phyloP scores from a whole-genome alignment of 352 stramenopile genomes.

The Globisporangium solare region DNA sequence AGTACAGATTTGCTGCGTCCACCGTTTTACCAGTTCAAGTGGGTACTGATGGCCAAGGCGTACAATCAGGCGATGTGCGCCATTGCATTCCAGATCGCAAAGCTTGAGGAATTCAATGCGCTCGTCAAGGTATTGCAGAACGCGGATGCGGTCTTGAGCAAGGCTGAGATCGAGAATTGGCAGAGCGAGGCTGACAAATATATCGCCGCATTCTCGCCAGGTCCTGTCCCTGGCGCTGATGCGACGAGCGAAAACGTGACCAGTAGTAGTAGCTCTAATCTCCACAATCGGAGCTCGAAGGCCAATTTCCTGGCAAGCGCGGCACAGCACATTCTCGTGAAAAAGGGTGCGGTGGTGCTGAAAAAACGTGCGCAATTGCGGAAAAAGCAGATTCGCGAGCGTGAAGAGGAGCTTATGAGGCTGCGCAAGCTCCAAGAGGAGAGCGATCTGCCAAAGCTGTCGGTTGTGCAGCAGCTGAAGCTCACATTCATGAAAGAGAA shows the following conservation, averaged over 20 bases:
- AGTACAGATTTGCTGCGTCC: constrained; percentile 40
- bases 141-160: constrained; percentile 36
- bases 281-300: background rate
- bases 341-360: constrained; percentile 41
- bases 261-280: background rate
- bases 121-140: constrained; percentile 45
- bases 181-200: constrained; percentile 33
- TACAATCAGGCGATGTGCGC: constrained; percentile 41
- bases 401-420: constrained; percentile 42
- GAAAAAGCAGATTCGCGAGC: constrained; percentile 44
- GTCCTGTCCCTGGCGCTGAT: background rate
- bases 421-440: constrained; percentile 39
- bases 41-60: constrained; percentile 37
- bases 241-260: constrained; percentile 13
- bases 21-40: constrained; percentile 55
- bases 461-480: constrained; percentile 46
- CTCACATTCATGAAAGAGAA: constrained; percentile 37
- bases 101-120: constrained; percentile 61
- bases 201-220: constrained; percentile 18
- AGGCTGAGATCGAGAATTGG: constrained; percentile 53
- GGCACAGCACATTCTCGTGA: constrained; percentile 34
- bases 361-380: constrained; percentile 32
- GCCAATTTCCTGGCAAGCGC: constrained; percentile 20
- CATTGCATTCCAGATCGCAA: constrained; percentile 40
- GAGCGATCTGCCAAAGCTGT: constrained; percentile 29